Conservation (phyloP, 1,139 yeast species). For the Hyphopichia fennica region DNA sequence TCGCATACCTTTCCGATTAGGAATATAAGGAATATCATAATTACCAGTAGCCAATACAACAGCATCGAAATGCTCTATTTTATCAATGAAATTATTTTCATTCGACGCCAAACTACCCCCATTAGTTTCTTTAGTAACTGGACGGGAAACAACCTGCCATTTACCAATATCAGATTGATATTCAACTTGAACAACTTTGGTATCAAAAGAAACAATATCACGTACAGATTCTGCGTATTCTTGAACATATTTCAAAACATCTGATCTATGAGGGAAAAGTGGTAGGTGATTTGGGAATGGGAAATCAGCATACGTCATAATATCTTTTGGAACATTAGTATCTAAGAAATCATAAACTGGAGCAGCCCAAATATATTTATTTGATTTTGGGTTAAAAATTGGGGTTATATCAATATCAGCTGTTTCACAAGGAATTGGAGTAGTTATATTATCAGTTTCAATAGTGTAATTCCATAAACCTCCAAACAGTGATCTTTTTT, state of each 20-base stretch:
- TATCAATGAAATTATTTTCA: slow-evolving; percentile 8
- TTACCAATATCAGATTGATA: slow-evolving; percentile 17
- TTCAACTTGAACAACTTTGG: slow-evolving; percentile 28
- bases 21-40: slow-evolving; percentile 56
- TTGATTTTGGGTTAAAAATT: slow-evolving; percentile 10
- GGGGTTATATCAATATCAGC: slow-evolving; percentile 17
- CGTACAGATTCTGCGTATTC: slow-evolving; percentile 38
- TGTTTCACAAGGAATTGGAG: slow-evolving; percentile 16
- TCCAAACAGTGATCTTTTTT: slow-evolving; percentile 47
- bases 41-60: slow-evolving; percentile 61
- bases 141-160: slow-evolving; percentile 38
- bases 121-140: slow-evolving; percentile 20
- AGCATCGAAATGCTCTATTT: slow-evolving; percentile 41
- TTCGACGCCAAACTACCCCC: slow-evolving; percentile 25
- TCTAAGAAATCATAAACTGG: slow-evolving; percentile 51
- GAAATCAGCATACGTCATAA: slow-evolving; percentile 53
- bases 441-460: slow-evolving; percentile 13
- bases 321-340: slow-evolving; percentile 55
- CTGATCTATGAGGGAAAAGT: slow-evolving; percentile 47
- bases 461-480: slow-evolving; percentile 54
- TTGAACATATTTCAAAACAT: slow-evolving; percentile 47
- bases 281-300: slow-evolving; percentile 39
- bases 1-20: slow-evolving; percentile 48
- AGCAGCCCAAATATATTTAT: slow-evolving; percentile 30
- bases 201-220: slow-evolving; percentile 29